Evolutionary conservation across 2,329 filamentous ascomycete species (phyloP).

Genomic region (Talaromyces funiculosus): DNA sequence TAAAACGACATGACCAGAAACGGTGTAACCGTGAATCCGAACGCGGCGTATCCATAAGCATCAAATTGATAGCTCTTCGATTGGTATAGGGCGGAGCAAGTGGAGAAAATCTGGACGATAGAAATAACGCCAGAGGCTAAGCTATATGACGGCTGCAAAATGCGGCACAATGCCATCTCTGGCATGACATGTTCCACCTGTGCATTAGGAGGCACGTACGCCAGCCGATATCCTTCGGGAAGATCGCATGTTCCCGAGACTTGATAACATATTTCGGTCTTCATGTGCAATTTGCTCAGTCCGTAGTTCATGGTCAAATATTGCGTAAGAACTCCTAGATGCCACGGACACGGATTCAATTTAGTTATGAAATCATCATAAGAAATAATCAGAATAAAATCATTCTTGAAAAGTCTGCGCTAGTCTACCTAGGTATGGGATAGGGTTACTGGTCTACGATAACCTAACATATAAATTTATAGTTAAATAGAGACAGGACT

Average conservation of each 20-base stretch:
- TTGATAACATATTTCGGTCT: constrained; percentile 1
- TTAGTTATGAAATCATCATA: too few species aligned
- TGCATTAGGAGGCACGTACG: constrained; percentile 14
- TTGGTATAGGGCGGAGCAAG: constrained; percentile 24
- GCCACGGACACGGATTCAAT: too few species aligned
- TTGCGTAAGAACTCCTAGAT: too few species aligned
- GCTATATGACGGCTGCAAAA: constrained; percentile 19
- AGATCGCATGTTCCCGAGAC: constrained; percentile 14
- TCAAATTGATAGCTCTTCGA: constrained; percentile 26
- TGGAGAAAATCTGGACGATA: constrained; percentile 25
- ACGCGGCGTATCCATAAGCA: constrained; percentile 31
- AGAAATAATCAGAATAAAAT: too few species aligned
- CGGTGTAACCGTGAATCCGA: constrained; percentile 31
- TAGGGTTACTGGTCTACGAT: too few species aligned
- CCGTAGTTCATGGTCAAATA: not conserved
- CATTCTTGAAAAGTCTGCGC: too few species aligned
- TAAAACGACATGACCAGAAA: constrained; percentile 33
- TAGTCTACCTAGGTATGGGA: too few species aligned
- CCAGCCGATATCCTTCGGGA: constrained; percentile 15
- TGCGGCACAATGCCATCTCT: not conserved
- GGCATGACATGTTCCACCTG: not conserved
- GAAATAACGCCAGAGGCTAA: constrained; percentile 22
- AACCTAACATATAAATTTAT: too few species aligned
- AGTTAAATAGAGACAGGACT: too few species aligned
- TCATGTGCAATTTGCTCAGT: not conserved